Evolutionary conservation across 768 basidiomycete species (phyloP), one percentile per base, ranked within the genome.

Genomic region (Tricholoma hemisulphureum): DNA sequence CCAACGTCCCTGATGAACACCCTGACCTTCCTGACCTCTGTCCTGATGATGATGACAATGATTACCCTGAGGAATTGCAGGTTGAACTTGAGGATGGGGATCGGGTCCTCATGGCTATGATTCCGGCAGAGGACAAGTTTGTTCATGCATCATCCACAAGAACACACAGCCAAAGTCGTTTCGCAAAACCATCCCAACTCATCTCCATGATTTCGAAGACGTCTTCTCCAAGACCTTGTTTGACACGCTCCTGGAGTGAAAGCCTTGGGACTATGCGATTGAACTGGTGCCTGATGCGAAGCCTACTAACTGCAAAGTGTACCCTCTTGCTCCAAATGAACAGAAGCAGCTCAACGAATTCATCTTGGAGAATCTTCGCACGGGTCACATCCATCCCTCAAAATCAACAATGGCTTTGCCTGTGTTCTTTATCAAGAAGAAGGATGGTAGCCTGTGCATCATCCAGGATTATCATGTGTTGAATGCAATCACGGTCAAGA

Each of bases 201-300:
- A 31, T 10, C 10, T 31, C 31, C 31, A 31, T 31, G 31, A 31
- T 5, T 31, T 31, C 31, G 61, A 39, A 39, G 57, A 54, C 37
- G n/a, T n/a, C n/a, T n/a, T n/a, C n/a, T n/a, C n/a, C n/a, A n/a
- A n/a, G n/a, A n/a, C n/a, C n/a, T n/a, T 21, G 31, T 58, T 61
- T 0, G 34, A 49, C 23, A 24, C 45, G 32, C 51, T 58, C 6
- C 64, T 59, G 4, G 23, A 28, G 10, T 13, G 21, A 0, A n/a
- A 50, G 37, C 4, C 49, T 0, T 64, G 54, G 34, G 63, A 64
- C 28, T 63, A 66, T 35, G 37, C 39, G 32, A 66, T 66, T 26
- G 59, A 61, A 2, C 21, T 66, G 7, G 59, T 59, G 50, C 28
- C 39, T 1, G 59, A 37, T 11, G 55, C 58, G 39, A 46, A 53